A percentile compares a stretch with the other conserved stretches of the same genome.
phyloP scores from a whole-genome alignment of 139 green algal genomes.

The Chlorella sp. region DNA sequence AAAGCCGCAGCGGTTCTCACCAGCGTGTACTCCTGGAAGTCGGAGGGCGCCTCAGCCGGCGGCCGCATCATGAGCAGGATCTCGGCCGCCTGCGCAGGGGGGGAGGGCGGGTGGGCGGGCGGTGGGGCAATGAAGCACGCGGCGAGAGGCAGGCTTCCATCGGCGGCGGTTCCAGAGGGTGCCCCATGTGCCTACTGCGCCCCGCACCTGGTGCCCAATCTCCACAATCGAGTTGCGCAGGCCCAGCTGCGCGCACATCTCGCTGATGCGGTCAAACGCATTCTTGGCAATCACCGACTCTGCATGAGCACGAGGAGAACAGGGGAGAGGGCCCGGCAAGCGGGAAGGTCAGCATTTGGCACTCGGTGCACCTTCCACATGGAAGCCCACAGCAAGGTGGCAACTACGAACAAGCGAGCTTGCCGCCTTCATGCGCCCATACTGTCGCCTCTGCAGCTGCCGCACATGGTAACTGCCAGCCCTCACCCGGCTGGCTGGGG shows the following conservation, averaged over 20 bases:
- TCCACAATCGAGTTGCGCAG: conserved; percentile 54
- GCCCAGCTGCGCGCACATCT: conserved; percentile 55
- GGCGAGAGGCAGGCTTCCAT: not conserved
- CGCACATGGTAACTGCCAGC: too few relatives aligned
- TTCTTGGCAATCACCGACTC: conserved; percentile 70
- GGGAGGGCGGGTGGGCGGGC: not conserved
- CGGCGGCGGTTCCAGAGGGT: too few relatives aligned
- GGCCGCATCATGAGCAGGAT: conserved; percentile 85
- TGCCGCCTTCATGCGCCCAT: too few relatives aligned
- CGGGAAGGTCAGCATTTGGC: too few relatives aligned
- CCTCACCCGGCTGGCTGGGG: conserved; percentile 33
- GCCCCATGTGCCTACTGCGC: too few relatives aligned
- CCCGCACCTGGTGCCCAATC: conserved; percentile 63
- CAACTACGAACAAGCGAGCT: too few relatives aligned
- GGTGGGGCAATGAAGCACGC: not conserved
- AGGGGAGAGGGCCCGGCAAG: too few relatives aligned
- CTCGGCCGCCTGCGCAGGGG: conserved; percentile 65
- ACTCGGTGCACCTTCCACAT: too few relatives aligned
- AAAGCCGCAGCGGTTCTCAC: not conserved
- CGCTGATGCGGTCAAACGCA: conserved; percentile 63
- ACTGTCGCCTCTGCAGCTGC: too few relatives aligned
- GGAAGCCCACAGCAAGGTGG: too few relatives aligned
- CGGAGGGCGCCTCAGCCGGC: conserved; percentile 66
- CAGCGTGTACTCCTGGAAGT: conserved; percentile 90
- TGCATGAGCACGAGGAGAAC: not conserved